phyloP scores from a whole-genome alignment of 352 stramenopile genomes.

The Phytophthora ohioensis region DNA sequence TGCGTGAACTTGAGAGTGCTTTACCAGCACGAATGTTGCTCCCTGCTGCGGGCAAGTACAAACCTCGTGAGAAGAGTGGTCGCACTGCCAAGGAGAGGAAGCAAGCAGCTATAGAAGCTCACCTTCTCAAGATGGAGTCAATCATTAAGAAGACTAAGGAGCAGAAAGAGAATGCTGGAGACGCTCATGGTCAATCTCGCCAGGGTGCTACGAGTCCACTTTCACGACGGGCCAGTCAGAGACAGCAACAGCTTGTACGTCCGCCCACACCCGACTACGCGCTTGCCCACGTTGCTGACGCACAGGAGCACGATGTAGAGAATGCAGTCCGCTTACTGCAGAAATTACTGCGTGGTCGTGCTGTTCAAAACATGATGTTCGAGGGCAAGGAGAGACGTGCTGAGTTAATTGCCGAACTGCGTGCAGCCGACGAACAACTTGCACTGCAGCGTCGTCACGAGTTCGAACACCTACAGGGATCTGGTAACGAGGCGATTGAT shows the following conservation, averaged over 20 bases:
- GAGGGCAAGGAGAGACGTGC: slow-evolving; percentile 89
- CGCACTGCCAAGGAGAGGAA: slow-evolving; percentile 84
- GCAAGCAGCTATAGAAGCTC: slow-evolving; percentile 72
- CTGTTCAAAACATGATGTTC: slow-evolving; percentile 95
- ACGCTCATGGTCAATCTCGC: background rate
- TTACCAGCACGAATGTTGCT: slow-evolving; percentile 64
- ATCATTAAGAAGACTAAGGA: slow-evolving; percentile 80
- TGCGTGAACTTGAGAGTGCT: slow-evolving; percentile 70
- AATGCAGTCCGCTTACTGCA: slow-evolving; percentile 88
- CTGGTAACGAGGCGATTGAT: slow-evolving; percentile 49
- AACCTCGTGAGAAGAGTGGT: slow-evolving; percentile 57
- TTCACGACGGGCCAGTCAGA: slow-evolving; percentile 48
- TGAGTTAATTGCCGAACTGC: slow-evolving; percentile 91
- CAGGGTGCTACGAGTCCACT: slow-evolving; percentile 15
- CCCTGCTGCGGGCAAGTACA: slow-evolving; percentile 50
- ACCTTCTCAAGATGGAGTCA: slow-evolving; percentile 90
- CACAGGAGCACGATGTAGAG: slow-evolving; percentile 59
- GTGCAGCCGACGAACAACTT: slow-evolving; percentile 67
- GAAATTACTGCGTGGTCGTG: slow-evolving; percentile 88
- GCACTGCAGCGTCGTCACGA: slow-evolving; percentile 25
- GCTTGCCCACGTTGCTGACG: slow-evolving; percentile 32
- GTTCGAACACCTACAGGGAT: slow-evolving; percentile 22
- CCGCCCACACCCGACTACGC: slow-evolving; percentile 86
- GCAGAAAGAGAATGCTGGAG: slow-evolving; percentile 23
- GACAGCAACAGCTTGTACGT: slow-evolving; percentile 60